Percentiles rank a stretch among this genome's conserved stretches.
Conservation (phyloP, 768 basidiomycete species). For the Multifurca ochricompacta region DNA sequence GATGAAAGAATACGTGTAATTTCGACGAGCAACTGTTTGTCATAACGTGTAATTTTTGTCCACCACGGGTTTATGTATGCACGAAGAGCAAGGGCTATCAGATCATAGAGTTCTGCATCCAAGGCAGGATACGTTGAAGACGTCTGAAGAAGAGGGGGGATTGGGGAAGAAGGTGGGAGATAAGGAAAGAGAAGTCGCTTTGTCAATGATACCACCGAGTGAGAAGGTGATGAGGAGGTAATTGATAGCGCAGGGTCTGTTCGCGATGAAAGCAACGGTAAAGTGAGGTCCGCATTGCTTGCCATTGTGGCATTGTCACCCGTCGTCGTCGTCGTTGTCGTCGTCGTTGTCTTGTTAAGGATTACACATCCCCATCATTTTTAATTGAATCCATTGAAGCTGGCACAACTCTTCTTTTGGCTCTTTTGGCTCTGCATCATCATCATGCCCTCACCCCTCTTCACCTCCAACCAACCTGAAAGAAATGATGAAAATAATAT, state of each 20-base stretch:
- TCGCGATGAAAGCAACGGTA: neutral
- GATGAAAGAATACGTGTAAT: constrained; percentile 50
- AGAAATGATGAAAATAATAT: no score
- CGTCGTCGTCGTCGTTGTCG: neutral
- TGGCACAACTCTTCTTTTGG: no score
- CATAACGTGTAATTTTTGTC: constrained; percentile 73
- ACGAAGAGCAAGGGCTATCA: constrained; percentile 70
- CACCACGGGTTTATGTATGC: constrained; percentile 83
- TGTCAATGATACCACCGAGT: constrained; percentile 12
- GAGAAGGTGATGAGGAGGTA: constrained; percentile 11
- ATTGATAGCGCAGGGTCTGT: constrained; percentile 12
- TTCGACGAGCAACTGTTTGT: constrained; percentile 74
- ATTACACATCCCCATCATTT: no score
- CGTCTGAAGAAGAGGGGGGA: constrained; percentile 48
- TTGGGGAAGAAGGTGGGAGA: constrained; percentile 33
- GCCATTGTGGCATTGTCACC: constrained; percentile 4
- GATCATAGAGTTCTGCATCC: constrained; percentile 64
- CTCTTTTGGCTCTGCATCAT: no score
- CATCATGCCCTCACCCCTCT: no score
- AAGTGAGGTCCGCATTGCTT: neutral
- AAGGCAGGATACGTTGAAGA: constrained; percentile 44
- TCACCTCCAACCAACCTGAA: no score
- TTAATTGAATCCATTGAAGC: no score
- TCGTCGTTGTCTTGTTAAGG: no score
- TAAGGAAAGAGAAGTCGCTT: constrained; percentile 59